These are phyloP conservation scores for Penicillium sclerotiorum DNA, from an alignment of 2,329 filamentous ascomycete species.

Conservation along the genomic window DNA sequence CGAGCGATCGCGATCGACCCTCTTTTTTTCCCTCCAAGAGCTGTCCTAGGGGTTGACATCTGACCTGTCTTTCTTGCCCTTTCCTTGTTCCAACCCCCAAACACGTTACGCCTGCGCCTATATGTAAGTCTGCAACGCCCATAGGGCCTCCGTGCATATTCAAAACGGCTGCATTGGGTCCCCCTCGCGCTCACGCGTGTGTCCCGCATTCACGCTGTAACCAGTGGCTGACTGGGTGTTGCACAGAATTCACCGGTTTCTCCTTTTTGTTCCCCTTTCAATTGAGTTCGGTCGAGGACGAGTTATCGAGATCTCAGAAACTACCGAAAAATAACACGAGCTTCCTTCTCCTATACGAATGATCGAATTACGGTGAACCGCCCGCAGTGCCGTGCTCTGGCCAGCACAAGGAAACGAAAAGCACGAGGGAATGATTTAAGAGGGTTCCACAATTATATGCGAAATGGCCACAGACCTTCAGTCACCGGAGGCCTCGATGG, in stretches of 20 bases:
- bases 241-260: conserved; percentile 15
- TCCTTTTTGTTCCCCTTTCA: not conserved
- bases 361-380: conserved; percentile 22
- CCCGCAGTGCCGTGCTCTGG: conserved; percentile 27
- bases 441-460: conserved; percentile 1
- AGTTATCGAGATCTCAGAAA: not conserved
- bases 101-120: not conserved
- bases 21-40: conserved; percentile 13
- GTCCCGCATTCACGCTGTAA: conserved; percentile 22
- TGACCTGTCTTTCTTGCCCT: conserved; percentile 11
- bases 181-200: conserved; percentile 23
- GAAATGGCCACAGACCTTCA: conserved; percentile 47
- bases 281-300: not conserved
- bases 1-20: conserved; percentile 21
- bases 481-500: conserved; percentile 56
- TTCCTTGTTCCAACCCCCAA: conserved; percentile 2
- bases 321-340: not conserved
- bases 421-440: conserved; percentile 22
- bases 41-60: conserved; percentile 21
- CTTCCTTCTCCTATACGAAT: conserved; percentile 14
- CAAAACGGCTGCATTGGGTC: conserved; percentile 13
- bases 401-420: conserved; percentile 20
- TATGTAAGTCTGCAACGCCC: conserved; percentile 19
- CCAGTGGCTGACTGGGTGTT: conserved; percentile 26
- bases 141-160: conserved; percentile 25